Conservation (phyloP, 2,329 filamentous ascomycete species). For the Alternaria incomplexa region DNA sequence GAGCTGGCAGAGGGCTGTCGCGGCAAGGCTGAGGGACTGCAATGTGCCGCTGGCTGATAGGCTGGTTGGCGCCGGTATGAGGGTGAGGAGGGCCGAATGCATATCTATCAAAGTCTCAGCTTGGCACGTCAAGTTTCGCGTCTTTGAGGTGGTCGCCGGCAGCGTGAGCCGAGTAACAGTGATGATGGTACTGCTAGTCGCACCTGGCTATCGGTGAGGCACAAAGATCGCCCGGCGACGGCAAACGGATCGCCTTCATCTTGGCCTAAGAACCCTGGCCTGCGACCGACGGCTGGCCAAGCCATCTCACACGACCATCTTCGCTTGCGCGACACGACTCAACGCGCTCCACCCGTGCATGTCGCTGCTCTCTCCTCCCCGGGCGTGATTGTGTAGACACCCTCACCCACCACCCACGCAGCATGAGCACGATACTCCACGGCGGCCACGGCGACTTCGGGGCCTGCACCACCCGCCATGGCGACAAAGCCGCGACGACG, state of each 20-base stretch:
- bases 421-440: conserved; percentile 34
- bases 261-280: conserved; percentile 15
- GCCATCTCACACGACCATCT: conserved; percentile 31
- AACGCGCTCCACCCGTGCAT: conserved; percentile 36
- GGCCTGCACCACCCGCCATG: conserved; percentile 13
- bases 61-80: conserved; percentile 8
- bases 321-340: conserved; percentile 27
- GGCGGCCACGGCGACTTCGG: conserved; percentile 25
- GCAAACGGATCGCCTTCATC: conserved; percentile 14
- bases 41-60: conserved; percentile 26
- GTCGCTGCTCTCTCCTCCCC: conserved; percentile 32
- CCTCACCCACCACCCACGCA: conserved; percentile 25
- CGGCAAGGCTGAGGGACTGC: conserved; percentile 14
- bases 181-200: background rate
- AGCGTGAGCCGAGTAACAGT: background rate
- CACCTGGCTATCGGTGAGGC: background rate
- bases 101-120: conserved; percentile 4
- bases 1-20: conserved; percentile 10
- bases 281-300: conserved; percentile 10
- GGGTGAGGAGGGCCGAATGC: conserved; percentile 13
- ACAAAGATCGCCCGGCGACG: conserved; percentile 9
- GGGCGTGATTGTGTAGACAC: conserved; percentile 29
- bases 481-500: background rate
- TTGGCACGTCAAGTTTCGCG: conserved; percentile 7
- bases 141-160: background rate